These are phyloP conservation scores for Aristolochia contorta DNA, from an alignment of 164 flowering plant genomes.

Conservation along the genomic window DNA sequence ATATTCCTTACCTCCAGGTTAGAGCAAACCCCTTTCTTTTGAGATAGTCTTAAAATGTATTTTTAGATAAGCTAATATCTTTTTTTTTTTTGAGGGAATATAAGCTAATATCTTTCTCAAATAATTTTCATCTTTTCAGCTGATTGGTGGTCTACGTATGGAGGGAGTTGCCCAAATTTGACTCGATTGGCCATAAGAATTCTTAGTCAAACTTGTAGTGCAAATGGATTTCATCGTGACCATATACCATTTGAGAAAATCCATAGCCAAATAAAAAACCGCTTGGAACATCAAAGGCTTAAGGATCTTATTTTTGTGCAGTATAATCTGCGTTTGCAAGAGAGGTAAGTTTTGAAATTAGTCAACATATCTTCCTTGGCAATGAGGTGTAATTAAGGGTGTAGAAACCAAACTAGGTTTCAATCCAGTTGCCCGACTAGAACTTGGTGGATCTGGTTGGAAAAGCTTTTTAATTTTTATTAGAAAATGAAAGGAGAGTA, in stretches of 20 bases:
- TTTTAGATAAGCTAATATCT: neutral
- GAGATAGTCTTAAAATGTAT: neutral
- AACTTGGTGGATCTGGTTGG: no score
- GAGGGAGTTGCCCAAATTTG: constrained; percentile 84
- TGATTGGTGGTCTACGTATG: constrained; percentile 97
- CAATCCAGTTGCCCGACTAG: no score
- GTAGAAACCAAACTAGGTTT: no score
- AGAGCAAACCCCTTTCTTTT: constrained; percentile 11
- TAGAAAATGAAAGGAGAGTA: no score
- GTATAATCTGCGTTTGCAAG: constrained; percentile 49
- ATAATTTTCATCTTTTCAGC: constrained; percentile 27
- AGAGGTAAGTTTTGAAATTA: constrained; percentile 30
- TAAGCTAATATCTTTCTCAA: neutral
- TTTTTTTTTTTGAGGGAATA: no score
- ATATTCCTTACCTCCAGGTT: constrained; percentile 64
- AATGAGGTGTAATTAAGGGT: no score
- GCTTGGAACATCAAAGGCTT: constrained; percentile 58
- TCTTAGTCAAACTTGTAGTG: constrained; percentile 72
- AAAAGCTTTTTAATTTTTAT: no score
- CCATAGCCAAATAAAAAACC: constrained; percentile 38
- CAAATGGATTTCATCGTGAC: constrained; percentile 24
- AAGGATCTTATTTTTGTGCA: constrained; percentile 63
- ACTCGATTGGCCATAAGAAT: constrained; percentile 64
- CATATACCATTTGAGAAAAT: constrained; percentile 35
- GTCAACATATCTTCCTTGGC: neutral